These are phyloP conservation scores for Magnaporthiopsis poae DNA, from an alignment of 2,329 filamentous ascomycete genomes.

Conservation along the genomic window DNA sequence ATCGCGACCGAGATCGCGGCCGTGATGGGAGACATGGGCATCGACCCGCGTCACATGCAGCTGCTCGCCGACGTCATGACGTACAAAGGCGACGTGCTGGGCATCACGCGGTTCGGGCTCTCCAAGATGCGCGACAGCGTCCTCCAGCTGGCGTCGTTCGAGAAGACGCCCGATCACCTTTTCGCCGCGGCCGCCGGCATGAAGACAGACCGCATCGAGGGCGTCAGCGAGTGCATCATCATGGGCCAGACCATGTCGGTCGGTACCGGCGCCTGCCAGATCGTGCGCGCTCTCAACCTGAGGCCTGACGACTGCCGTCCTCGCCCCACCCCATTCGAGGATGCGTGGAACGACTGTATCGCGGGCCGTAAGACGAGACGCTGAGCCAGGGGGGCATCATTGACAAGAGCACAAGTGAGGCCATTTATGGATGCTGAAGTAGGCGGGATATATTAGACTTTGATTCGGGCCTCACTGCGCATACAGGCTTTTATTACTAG, in stretches of 20 bases:
- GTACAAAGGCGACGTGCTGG: conserved; percentile 91
- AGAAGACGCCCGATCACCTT: conserved; percentile 94
- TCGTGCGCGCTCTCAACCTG: conserved; percentile 68
- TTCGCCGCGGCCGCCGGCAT: conserved; percentile 89
- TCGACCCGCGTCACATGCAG: conserved; percentile 96
- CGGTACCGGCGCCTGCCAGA: conserved; percentile 85
- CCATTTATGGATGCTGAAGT: neutral
- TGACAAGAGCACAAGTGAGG: neutral
- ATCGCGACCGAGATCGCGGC: conserved; percentile 79
- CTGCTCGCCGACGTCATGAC: conserved; percentile 97
- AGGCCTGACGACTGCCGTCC: conserved; percentile 45
- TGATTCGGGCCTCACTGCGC: neutral
- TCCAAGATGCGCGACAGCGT: conserved; percentile 95
- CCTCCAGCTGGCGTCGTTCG: conserved; percentile 86
- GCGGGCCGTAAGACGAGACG: conserved; percentile 10
- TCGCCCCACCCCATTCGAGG: conserved; percentile 61
- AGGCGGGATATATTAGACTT: neutral
- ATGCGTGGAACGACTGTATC: conserved; percentile 41
- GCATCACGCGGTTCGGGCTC: conserved; percentile 90
- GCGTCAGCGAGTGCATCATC: conserved; percentile 93
- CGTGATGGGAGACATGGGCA: conserved; percentile 90
- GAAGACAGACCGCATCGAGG: conserved; percentile 85
- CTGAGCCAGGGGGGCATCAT: neutral
- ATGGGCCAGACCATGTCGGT: conserved; percentile 91
- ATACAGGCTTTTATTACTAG: neutral